Conservation (phyloP, 2,329 filamentous ascomycete species). For the Claviceps digitariae region DNA sequence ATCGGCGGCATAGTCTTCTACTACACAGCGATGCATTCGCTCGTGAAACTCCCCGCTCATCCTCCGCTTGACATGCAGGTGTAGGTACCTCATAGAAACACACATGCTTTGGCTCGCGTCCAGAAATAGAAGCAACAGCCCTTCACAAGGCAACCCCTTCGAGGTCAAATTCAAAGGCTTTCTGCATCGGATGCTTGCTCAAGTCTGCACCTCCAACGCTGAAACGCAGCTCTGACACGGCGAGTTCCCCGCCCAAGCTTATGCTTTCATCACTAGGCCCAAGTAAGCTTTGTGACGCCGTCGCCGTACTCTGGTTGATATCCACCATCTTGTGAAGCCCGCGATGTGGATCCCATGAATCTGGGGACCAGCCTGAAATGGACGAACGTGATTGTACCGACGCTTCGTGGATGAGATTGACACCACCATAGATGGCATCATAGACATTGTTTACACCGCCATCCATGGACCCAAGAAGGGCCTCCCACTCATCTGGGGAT, state of each 20-base stretch:
- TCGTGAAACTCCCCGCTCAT: too few species aligned
- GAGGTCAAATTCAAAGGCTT: constrained; percentile 1
- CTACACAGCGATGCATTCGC: too few species aligned
- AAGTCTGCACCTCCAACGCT: constrained; percentile 24
- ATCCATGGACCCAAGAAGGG: constrained; percentile 66
- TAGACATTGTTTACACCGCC: constrained; percentile 73
- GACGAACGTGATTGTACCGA: constrained; percentile 27
- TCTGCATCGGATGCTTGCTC: constrained; percentile 13
- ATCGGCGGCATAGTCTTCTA: too few species aligned
- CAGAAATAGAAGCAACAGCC: too few species aligned
- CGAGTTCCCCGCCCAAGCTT: constrained; percentile 39
- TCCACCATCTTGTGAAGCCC: constrained; percentile 37
- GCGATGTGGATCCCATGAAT: constrained; percentile 40
- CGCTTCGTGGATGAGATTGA: constrained; percentile 32
- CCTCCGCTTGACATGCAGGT: too few species aligned
- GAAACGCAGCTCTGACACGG: constrained; percentile 31
- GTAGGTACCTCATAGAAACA: too few species aligned
- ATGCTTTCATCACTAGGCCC: constrained; percentile 46
- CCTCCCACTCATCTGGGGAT: constrained; percentile 66
- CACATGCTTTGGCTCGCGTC: too few species aligned
- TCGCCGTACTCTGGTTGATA: constrained; percentile 24
- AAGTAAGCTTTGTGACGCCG: constrained; percentile 37
- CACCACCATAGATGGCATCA: constrained; percentile 65
- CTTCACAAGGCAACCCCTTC: not conserved
- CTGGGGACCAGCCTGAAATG: constrained; percentile 38